Conservation (phyloP, 2,329 filamentous ascomycete species). For the Aspergillus costaricaensis region DNA sequence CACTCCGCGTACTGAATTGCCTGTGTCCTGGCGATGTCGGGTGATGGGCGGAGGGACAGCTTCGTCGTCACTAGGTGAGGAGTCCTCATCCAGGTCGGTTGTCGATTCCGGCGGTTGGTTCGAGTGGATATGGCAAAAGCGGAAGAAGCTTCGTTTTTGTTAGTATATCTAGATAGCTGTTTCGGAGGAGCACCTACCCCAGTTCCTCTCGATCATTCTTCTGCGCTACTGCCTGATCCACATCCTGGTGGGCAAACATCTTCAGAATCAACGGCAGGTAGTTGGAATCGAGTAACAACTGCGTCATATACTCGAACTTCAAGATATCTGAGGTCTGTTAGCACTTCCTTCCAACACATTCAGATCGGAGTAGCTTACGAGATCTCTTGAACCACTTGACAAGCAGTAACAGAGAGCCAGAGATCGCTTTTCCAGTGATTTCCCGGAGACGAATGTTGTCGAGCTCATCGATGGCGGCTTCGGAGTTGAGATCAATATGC, state of each 20-base stretch:
- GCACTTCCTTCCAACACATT: not conserved
- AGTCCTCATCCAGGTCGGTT: conserved; percentile 38
- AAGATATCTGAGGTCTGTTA: conserved; percentile 67
- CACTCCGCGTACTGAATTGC: conserved; percentile 26
- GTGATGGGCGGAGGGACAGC: conserved; percentile 81
- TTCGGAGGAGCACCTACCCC: conserved; percentile 56
- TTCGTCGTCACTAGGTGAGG: conserved; percentile 61
- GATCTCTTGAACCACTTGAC: conserved; percentile 96
- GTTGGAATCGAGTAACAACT: conserved; percentile 90
- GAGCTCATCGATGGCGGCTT: conserved; percentile 67
- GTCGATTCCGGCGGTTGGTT: conserved; percentile 54
- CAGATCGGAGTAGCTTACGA: conserved; percentile 59
- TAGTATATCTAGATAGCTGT: conserved; percentile 8
- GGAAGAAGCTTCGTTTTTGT: conserved; percentile 70
- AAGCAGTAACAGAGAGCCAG: conserved; percentile 82
- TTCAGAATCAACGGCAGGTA: conserved; percentile 92
- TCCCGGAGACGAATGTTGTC: conserved; percentile 81
- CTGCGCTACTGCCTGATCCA: conserved; percentile 85
- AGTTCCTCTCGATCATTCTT: conserved; percentile 79
- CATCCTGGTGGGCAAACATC: conserved; percentile 89
- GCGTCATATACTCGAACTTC: conserved; percentile 94
- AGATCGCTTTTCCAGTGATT: conserved; percentile 86
- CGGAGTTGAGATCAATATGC: conserved; percentile 30
- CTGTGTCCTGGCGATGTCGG: conserved; percentile 52
- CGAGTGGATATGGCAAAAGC: conserved; percentile 77